These are phyloP conservation scores for Elaeis oleifera DNA, from an alignment of 202 grass and related monocot species.

Conservation along the genomic window DNA sequence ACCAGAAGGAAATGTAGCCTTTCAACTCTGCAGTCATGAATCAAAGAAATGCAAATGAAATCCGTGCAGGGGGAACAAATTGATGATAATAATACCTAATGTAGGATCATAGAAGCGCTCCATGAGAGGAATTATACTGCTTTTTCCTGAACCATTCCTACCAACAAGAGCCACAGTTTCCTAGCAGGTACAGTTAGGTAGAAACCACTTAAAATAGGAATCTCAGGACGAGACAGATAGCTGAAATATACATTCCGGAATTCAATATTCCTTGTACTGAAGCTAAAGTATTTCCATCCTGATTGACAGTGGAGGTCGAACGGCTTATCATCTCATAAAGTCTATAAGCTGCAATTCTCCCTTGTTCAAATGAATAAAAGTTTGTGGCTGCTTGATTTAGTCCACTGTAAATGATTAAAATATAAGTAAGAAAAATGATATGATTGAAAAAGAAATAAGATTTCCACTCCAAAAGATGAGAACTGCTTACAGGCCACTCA, in stretches of 20 bases:
- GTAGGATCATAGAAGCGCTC: constrained; percentile 99
- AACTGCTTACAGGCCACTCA: constrained; percentile 88
- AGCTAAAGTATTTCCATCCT: constrained; percentile 61
- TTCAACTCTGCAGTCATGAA: constrained; percentile 14
- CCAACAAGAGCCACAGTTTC: constrained; percentile 98
- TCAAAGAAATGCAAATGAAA: constrained; percentile 13
- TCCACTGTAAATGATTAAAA: constrained; percentile 48
- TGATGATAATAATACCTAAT: constrained; percentile 52
- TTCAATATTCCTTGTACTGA: constrained; percentile 91
- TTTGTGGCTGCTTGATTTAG: constrained; percentile 99
- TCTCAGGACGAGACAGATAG: constrained; percentile 93
- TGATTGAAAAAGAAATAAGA: background rate
- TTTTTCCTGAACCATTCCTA: constrained; percentile 94
- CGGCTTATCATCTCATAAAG: constrained; percentile 99
- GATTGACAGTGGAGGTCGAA: constrained; percentile 67
- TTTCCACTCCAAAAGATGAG: background rate
- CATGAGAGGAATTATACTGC: constrained; percentile 99
- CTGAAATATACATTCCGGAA: constrained; percentile 99
- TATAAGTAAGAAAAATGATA: constrained; percentile 25
- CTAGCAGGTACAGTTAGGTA: constrained; percentile 89
- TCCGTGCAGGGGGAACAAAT: background rate
- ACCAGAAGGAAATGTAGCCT: constrained; percentile 11
- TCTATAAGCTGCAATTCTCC: constrained; percentile 91
- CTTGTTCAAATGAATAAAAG: constrained; percentile 98
- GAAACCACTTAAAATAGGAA: constrained; percentile 97